These are phyloP conservation scores for Spathaspora jeffriesii DNA, from an alignment of 1,139 yeast species.

Conservation along the genomic window DNA sequence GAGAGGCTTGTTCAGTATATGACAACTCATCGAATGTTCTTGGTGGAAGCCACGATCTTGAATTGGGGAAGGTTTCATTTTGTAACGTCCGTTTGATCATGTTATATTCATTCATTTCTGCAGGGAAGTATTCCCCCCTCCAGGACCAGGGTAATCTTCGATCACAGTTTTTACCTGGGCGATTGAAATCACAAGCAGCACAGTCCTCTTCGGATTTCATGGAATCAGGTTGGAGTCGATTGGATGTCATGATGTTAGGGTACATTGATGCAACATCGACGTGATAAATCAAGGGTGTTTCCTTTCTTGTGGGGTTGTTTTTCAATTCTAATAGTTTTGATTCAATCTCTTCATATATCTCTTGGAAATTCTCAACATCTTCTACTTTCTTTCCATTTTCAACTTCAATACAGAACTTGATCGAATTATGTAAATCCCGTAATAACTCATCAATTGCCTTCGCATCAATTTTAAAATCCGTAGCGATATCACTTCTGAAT, in stretches of 20 bases:
- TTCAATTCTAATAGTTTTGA: constrained; percentile 57
- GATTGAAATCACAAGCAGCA: constrained; percentile 95
- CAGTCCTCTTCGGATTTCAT: constrained; percentile 96
- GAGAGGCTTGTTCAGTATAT: constrained; percentile 73
- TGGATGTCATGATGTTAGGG: constrained; percentile 98
- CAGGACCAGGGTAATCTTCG: constrained; percentile 94
- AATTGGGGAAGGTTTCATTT: constrained; percentile 74
- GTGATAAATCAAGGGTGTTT: constrained; percentile 88
- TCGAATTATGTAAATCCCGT: constrained; percentile 70
- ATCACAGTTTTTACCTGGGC: constrained; percentile 95
- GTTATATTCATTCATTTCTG: constrained; percentile 87
- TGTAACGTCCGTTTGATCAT: constrained; percentile 87
- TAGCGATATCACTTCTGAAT: constrained; percentile 83
- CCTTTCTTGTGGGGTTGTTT: constrained; percentile 63
- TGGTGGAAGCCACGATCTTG: constrained; percentile 53
- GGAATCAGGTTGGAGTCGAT: constrained; percentile 96
- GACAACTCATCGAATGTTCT: constrained; percentile 75
- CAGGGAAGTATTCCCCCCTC: constrained; percentile 97
- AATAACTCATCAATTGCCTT: constrained; percentile 80
- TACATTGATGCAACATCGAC: constrained; percentile 99
- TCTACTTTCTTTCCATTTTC: constrained; percentile 73
- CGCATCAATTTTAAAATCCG: constrained; percentile 77
- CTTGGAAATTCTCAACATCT: constrained; percentile 81
- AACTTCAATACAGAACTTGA: constrained; percentile 81
- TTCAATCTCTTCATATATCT: constrained; percentile 61